These are phyloP conservation scores for Bruguiera gymnorhiza DNA, from an alignment of 345 rosid genomes.

Conservation along the genomic window DNA sequence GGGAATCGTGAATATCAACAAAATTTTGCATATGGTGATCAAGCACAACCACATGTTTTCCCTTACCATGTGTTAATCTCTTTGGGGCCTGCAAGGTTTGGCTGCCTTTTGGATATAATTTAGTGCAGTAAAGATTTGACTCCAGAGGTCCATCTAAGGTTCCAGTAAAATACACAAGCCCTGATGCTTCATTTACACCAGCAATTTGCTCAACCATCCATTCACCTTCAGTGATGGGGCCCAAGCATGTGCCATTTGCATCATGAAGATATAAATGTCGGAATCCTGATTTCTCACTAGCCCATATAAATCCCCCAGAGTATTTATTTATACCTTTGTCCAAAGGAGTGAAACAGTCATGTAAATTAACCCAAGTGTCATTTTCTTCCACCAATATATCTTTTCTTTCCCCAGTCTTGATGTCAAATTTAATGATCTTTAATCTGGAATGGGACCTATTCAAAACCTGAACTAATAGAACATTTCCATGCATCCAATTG, in stretches of 20 bases:
- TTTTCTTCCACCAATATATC: slow-evolving; percentile 64
- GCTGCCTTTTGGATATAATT: slow-evolving; percentile 41
- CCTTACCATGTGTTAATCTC: slow-evolving; percentile 77
- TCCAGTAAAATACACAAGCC: slow-evolving; percentile 73
- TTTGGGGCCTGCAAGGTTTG: slow-evolving; percentile 38
- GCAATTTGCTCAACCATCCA: slow-evolving; percentile 94
- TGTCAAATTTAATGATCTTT: slow-evolving; percentile 64
- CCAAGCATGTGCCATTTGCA: slow-evolving; percentile 63
- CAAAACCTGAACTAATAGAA: slow-evolving; percentile 68
- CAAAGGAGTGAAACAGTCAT: slow-evolving; percentile 84
- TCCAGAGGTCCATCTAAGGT: slow-evolving; percentile 79
- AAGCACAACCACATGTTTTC: slow-evolving; percentile 76
- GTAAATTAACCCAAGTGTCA: slow-evolving; percentile 74
- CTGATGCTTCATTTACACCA: slow-evolving; percentile 68
- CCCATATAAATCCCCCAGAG: slow-evolving; percentile 92
- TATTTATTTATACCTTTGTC: slow-evolving; percentile 48
- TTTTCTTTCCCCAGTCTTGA: slow-evolving; percentile 61
- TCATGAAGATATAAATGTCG: slow-evolving; percentile 86
- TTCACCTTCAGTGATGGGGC: slow-evolving; percentile 78
- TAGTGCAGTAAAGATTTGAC: slow-evolving; percentile 62
- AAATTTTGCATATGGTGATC: slow-evolving; percentile 82
- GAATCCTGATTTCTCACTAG: slow-evolving; percentile 85
- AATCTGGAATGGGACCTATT: slow-evolving; percentile 68
- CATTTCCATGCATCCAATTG: slow-evolving; percentile 76
- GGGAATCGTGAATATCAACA: slow-evolving; percentile 84